Evolutionary conservation across 169 alveolate species (phyloP), one percentile per base, ranked within the genome.

Genomic region (Plasmodium knowlesi): DNA sequence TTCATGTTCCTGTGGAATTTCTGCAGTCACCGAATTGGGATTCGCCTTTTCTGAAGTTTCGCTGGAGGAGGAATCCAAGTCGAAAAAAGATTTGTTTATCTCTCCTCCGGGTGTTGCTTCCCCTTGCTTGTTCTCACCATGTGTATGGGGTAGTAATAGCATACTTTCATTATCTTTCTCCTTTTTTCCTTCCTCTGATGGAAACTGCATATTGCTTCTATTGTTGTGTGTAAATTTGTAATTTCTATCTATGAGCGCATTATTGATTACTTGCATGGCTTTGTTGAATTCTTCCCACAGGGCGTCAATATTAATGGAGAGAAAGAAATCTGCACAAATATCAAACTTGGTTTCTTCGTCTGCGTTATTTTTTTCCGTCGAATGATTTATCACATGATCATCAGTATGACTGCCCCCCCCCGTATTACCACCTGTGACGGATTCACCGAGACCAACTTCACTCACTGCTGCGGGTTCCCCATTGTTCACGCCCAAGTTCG

Each of bases 261-360:
- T 76, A n/a, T 79, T 88, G 19, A 88, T 88, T 61, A 88, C 94
- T n/a, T 88, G 94, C 94, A 88, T 88, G 16, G 94, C 72, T 79
- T 88, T 88, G 73, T 88, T 88, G 72, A 88, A 88, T 53, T 88
- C 94, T 39, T 88, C 94, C 94, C 94, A 88, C 9, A 88, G 82
- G 1, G 10, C 25, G 50, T 88, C 94, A 19, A 88, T 88, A 46
- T 88, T 88, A 19, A 88, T 88, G 41, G 94, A 88, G 9, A 88
- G 83, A 30, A 88, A 88, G 19, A 88, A 76, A 73, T 78, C 89
- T 2, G 94, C 94, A 1, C 94, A 88, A 34, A 88, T 88, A 50
- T 88, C 94, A 19, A 88, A 88, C 72, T 88, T 88, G 54, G 94
- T 79, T 57, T 88, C 94, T 79, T 78, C 94, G 22, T 43, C 73